These are phyloP conservation scores for Colletotrichum sp. DNA, from an alignment of 2,329 filamentous ascomycete species.

Conservation along the genomic window DNA sequence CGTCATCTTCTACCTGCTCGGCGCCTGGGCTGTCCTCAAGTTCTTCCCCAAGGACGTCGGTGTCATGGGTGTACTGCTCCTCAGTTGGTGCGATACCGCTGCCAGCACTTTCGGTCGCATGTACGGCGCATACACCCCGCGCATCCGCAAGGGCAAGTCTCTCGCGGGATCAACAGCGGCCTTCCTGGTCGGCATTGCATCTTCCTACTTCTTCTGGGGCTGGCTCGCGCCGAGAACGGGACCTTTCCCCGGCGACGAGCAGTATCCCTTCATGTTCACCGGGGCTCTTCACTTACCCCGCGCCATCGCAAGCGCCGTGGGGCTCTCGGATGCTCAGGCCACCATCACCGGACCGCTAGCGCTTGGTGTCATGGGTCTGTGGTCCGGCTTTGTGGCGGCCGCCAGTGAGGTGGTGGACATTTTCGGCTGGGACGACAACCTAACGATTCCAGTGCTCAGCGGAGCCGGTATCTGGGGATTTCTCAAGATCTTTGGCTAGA, in stretches of 20 bases:
- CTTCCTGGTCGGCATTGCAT: conserved; percentile 80
- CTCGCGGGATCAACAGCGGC: conserved; percentile 88
- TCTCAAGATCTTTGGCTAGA: conserved; percentile 80
- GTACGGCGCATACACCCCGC: conserved; percentile 87
- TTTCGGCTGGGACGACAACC: conserved; percentile 95
- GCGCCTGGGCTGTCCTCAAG: conserved; percentile 83
- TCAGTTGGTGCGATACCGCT: conserved; percentile 98
- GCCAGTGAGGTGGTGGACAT: conserved; percentile 90
- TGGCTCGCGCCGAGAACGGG: conserved; percentile 75
- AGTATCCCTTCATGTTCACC: conserved; percentile 80
- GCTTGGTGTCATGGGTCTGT: conserved; percentile 80
- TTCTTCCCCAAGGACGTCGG: conserved; percentile 94
- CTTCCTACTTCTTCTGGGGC: conserved; percentile 88
- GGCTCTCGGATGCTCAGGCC: conserved; percentile 61
- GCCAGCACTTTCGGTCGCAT: conserved; percentile 92
- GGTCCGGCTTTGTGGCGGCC: conserved; percentile 87
- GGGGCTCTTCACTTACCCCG: conserved; percentile 75
- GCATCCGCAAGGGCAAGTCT: conserved; percentile 86
- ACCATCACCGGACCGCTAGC: conserved; percentile 75
- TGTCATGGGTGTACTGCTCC: conserved; percentile 84
- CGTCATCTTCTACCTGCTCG: conserved; percentile 94
- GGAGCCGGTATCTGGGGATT: conserved; percentile 91
- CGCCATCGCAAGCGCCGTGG: conserved; percentile 62
- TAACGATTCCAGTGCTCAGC: conserved; percentile 93
- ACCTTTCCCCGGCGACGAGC: conserved; percentile 71